Base-by-base conservation (phyloP, 768 basidiomycete genomes). In the Coprinopsis strossmayeri region DNA sequence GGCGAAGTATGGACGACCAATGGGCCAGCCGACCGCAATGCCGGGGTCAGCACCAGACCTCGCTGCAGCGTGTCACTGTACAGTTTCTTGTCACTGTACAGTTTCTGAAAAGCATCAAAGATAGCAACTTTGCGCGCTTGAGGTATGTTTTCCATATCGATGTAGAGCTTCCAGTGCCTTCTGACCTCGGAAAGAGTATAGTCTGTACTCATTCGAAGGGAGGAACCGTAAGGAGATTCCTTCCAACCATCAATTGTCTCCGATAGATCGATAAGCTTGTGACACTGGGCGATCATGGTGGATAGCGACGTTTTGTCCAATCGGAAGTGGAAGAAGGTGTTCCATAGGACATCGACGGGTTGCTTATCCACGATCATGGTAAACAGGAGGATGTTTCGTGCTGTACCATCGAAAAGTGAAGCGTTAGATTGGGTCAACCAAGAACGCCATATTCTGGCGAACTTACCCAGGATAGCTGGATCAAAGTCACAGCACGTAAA, bases 401-500 rank as follows among this genome's bases (percentile, higher is more conserved):
- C 78, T 80, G 45, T 51, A n/a, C n/a, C n/a, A n/a, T n/a, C n/a
- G n/a, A n/a, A n/a, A n/a, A 30, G 10, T n/a, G n/a, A n/a, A n/a
- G n/a, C n/a, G n/a, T n/a, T n/a, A n/a, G n/a, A n/a, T n/a, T n/a
- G n/a, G n/a, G n/a, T n/a, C n/a, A n/a, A n/a, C n/a, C n/a, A n/a
- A n/a, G n/a, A n/a, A n/a, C n/a, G n/a, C n/a, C n/a, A n/a, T n/a
- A n/a, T n/a, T n/a, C n/a, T n/a, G n/a, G 15, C 21, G n/a, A 21
- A 41, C 60, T 17, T 51, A 74, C 77, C 75, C 38, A 78, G 52
- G 13, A 76, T 59, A 0, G 67, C 77, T 2, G 75, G 69, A 26
- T 79, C 76, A 37, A 64, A 55, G 58, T 79, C 76, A 46, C 72
- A 75, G 45, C 75, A 77, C 12, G 76, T 79, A 39, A 77, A 70